Percentiles rank a stretch among this genome's conserved stretches.
These are phyloP conservation scores for Wallacemonas collosoma DNA, from an alignment of 208 protist species.

Conservation along the genomic window DNA sequence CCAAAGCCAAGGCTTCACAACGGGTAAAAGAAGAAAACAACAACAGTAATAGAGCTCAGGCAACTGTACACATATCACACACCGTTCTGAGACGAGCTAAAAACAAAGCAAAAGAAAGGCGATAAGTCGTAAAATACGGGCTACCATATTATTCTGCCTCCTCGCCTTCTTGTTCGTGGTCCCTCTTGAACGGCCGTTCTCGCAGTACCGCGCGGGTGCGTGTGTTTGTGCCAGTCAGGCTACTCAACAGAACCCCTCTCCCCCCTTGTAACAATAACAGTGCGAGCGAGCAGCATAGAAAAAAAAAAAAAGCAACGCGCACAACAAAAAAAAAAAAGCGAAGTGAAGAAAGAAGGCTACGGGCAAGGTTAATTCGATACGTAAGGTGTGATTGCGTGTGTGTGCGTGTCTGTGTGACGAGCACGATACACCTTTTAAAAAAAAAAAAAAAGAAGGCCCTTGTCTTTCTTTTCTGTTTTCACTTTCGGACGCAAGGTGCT, in stretches of 20 bases:
- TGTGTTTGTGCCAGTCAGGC: neutral
- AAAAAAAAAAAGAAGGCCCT: constrained; percentile 11
- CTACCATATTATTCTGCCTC: neutral
- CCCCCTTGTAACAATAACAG: constrained; percentile 7
- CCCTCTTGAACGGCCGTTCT: neutral
- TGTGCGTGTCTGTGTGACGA: neutral
- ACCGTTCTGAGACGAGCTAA: neutral
- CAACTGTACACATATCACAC: no score
- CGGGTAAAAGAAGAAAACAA: constrained; percentile 15
- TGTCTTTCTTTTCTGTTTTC: neutral
- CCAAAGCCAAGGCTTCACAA: neutral
- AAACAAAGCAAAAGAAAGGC: neutral
- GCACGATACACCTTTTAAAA: neutral
- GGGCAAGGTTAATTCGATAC: no score
- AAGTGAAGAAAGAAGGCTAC: no score
- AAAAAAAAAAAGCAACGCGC: constrained; percentile 19
- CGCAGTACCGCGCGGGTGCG: neutral
- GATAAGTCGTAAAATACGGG: no score
- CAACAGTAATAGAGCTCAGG: neutral
- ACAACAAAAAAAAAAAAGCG: neutral
- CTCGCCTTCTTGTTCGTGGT: neutral
- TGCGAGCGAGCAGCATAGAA: neutral
- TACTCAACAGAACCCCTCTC: neutral
- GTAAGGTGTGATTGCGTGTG: no score
- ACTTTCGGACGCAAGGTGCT: neutral